Conservation (phyloP, 225 moss, liverwort and hornwort species). For the Climacium dendroides region DNA sequence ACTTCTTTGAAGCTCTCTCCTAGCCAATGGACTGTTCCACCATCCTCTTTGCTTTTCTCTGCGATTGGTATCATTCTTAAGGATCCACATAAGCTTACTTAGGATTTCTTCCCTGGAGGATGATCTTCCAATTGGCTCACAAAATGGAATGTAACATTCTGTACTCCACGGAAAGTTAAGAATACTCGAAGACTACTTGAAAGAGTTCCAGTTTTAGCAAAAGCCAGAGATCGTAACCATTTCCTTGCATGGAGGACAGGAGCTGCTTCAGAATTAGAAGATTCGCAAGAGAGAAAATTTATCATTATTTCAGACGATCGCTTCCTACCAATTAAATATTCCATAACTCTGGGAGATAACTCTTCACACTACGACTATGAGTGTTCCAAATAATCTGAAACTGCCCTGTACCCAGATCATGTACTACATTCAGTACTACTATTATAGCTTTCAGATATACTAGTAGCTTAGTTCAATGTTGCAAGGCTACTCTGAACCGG, state of each 20-base stretch:
- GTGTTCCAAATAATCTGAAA: neutral
- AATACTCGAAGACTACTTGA: neutral
- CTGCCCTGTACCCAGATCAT: neutral
- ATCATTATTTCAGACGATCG: no score
- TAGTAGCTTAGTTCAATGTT: neutral
- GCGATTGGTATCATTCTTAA: neutral
- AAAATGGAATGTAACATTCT: neutral
- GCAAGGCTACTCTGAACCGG: neutral
- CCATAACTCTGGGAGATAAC: no score
- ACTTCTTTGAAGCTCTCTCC: neutral
- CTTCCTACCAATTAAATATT: no score
- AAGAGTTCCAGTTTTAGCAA: no score
- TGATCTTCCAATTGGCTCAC: neutral
- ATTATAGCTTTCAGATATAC: neutral
- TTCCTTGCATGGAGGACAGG: no score
- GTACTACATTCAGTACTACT: no score
- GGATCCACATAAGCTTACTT: neutral
- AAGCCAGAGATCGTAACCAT: no score
- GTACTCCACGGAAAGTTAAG: neutral
- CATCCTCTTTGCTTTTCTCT: neutral
- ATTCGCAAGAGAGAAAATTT: no score
- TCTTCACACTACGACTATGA: no score
- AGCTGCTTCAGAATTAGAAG: no score
- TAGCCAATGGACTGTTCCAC: neutral
- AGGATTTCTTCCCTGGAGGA: neutral